phyloP scores from a whole-genome alignment of 2,329 filamentous ascomycete species.

The Apiospora hydei region DNA sequence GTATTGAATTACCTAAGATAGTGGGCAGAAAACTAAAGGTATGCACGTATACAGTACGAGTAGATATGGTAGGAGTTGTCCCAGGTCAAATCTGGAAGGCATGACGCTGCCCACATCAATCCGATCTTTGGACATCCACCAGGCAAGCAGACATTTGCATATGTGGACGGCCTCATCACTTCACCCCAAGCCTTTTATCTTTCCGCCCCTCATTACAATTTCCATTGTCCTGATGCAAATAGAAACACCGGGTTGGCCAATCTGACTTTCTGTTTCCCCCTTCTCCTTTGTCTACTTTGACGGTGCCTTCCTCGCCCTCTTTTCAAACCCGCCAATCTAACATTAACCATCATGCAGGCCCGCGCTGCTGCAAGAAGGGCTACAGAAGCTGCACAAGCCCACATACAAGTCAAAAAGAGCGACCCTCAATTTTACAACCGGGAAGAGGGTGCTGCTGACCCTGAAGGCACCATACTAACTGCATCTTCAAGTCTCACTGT shows the following conservation, averaged over 20 bases:
- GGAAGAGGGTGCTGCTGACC: neutral
- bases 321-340: neutral
- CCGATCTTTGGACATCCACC: neutral
- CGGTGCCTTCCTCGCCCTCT: neutral
- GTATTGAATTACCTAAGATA: too few relatives aligned
- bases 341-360: neutral
- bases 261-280: neutral
- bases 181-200: neutral
- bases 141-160: neutral
- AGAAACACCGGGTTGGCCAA: neutral
- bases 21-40: neutral
- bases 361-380: slow-evolving; percentile 22
- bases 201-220: neutral
- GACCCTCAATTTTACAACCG: neutral
- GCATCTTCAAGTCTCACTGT: neutral
- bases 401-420: too few relatives aligned
- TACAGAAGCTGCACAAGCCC: slow-evolving; percentile 5
- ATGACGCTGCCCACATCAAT: slow-evolving; percentile 7
- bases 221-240: neutral
- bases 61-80: neutral
- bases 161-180: neutral
- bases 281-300: too few relatives aligned
- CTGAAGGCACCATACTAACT: neutral
- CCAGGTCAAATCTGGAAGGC: neutral
- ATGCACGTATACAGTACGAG: neutral